Percentiles rank a stretch among this genome's conserved stretches.
phyloP scores from a whole-genome alignment of 176 grass and related monocot genomes.

The sorghum (Sorghum bicolor) region DNA sequence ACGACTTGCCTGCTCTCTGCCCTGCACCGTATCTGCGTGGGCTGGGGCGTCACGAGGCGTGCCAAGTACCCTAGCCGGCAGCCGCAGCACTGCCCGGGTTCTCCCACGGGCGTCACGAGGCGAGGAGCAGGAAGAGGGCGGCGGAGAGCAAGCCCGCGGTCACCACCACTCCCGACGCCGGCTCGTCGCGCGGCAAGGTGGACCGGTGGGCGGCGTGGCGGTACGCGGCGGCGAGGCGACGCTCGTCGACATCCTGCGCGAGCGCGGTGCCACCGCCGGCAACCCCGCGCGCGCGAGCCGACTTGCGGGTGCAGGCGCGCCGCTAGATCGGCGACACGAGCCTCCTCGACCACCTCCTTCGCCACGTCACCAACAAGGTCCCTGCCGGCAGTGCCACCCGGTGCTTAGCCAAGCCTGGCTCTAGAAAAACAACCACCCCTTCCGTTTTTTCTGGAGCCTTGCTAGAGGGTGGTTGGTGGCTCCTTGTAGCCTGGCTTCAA shows the following conservation, averaged over 20 bases:
- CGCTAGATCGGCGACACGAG: conserved; percentile 64
- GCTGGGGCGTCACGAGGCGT: conserved; percentile 56
- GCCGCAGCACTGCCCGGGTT: neutral
- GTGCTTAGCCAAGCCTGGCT: no score
- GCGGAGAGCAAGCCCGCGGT: neutral
- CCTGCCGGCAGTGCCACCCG: conserved; percentile 35
- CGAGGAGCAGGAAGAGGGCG: neutral
- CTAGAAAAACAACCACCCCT: no score
- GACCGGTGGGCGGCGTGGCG: conserved; percentile 51
- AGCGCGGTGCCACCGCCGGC: conserved; percentile 22
- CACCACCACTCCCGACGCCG: neutral
- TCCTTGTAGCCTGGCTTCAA: no score
- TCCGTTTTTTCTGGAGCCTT: no score
- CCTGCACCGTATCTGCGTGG: conserved; percentile 32
- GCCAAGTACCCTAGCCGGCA: conserved; percentile 29
- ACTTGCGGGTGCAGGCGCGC: conserved; percentile 47
- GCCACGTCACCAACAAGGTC: conserved; percentile 50
- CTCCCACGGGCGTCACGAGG: neutral
- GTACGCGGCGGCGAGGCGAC: conserved; percentile 42
- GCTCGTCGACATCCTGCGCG: conserved; percentile 41
- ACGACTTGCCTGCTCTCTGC: conserved; percentile 29
- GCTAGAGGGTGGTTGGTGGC: no score
- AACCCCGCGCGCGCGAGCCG: conserved; percentile 33
- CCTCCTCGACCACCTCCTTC: conserved; percentile 79
- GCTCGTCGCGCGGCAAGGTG: conserved; percentile 19